These are phyloP conservation scores for Fusarium chuoi DNA, from an alignment of 2,329 filamentous ascomycete species.

Conservation along the genomic window DNA sequence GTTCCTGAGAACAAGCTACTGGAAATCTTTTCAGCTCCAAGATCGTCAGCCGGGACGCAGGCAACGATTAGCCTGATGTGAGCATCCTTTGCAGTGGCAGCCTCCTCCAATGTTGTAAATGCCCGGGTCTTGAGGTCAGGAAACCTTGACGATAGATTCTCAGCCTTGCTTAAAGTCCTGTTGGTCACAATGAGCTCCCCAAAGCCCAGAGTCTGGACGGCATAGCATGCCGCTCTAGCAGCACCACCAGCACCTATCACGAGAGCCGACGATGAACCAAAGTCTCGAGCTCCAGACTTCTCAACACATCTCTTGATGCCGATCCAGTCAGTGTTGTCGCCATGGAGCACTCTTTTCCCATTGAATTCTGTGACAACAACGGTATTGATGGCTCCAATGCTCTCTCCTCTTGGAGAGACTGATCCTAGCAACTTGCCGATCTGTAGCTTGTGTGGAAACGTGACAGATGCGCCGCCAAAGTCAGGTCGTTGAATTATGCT, in stretches of 20 bases:
- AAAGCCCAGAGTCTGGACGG: neutral
- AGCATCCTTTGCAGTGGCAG: accelerated
- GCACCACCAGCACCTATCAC: slow-evolving; percentile 1
- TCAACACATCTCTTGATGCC: slow-evolving; percentile 9
- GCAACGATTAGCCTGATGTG: neutral
- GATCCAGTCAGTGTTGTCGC: slow-evolving; percentile 9
- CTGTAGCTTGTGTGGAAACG: slow-evolving; percentile 13
- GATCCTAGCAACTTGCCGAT: neutral
- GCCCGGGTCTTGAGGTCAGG: neutral
- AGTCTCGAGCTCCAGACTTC: neutral
- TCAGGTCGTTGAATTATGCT: neutral
- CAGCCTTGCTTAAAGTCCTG: neutral
- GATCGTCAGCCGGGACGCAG: neutral
- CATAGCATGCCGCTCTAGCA: slow-evolving; percentile 9
- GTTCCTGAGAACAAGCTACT: neutral
- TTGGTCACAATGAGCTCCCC: neutral
- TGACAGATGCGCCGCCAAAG: slow-evolving; percentile 3
- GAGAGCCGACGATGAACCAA: neutral
- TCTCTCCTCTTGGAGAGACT: neutral
- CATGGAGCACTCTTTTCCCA: neutral
- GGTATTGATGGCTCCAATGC: neutral
- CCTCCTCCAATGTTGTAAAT: neutral
- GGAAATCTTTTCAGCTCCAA: neutral
- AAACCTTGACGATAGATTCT: neutral
- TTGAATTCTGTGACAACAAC: neutral